phyloP scores from a whole-genome alignment of 2,329 filamentous ascomycete genomes.

The Ambrosiella cleistominuta region DNA sequence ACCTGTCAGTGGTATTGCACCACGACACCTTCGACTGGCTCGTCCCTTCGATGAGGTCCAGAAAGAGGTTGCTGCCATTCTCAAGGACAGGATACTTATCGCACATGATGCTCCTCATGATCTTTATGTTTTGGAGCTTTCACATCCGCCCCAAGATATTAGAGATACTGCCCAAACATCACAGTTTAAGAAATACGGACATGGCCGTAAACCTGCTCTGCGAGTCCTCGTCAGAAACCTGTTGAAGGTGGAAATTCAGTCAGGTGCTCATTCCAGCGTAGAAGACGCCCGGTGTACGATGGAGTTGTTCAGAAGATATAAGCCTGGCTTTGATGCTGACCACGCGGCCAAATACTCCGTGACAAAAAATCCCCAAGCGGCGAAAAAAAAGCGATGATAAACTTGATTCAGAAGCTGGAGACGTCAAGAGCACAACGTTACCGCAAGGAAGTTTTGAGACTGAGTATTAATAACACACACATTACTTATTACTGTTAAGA shows the following conservation, averaged over 20 bases:
- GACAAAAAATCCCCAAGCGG: background rate
- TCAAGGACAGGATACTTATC: constrained; percentile 56
- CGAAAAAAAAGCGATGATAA: background rate
- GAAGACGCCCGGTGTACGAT: constrained; percentile 80
- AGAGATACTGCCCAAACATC: constrained; percentile 69
- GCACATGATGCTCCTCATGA: constrained; percentile 74
- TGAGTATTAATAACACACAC: no score
- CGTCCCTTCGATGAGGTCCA: constrained; percentile 64
- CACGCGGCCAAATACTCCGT: constrained; percentile 44
- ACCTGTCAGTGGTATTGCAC: constrained; percentile 62
- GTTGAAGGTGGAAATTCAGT: constrained; percentile 44
- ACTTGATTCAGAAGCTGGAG: background rate
- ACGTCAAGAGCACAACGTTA: background rate
- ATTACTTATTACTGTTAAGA: no score
- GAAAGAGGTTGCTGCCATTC: constrained; percentile 46
- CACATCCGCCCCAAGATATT: constrained; percentile 60
- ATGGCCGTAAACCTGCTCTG: constrained; percentile 53
- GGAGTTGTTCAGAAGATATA: constrained; percentile 69
- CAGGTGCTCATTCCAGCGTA: constrained; percentile 46
- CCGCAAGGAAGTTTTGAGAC: background rate
- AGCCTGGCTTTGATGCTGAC: constrained; percentile 70
- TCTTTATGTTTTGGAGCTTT: constrained; percentile 57
- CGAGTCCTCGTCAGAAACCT: constrained; percentile 38
- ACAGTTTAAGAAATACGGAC: constrained; percentile 51
- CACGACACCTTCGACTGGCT: constrained; percentile 52